Conservation (phyloP, 257 asterid species). For the Nicotiana paniculata region DNA sequence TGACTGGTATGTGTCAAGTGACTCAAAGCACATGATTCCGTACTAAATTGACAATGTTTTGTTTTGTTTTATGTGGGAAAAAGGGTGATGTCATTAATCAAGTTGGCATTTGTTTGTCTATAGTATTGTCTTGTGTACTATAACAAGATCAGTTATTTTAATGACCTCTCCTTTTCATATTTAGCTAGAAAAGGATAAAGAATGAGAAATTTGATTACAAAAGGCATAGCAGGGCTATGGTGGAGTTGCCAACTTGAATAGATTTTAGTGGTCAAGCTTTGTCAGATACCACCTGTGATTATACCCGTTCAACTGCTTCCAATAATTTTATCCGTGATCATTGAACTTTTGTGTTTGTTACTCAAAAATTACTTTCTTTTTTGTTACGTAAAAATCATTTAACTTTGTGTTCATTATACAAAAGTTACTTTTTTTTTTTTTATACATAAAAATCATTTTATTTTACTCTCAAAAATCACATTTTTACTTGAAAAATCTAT, state of each 20-base stretch:
- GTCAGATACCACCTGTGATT: not conserved
- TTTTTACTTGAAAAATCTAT: too few relatives aligned
- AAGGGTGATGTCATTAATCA: not conserved
- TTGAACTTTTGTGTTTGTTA: too few relatives aligned
- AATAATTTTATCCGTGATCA: too few relatives aligned
- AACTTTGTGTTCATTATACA: too few relatives aligned
- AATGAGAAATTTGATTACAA: not conserved
- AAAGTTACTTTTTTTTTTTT: too few relatives aligned
- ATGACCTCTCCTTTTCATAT: not conserved
- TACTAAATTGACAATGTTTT: not conserved
- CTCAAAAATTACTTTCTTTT: too few relatives aligned
- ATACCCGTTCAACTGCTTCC: not conserved
- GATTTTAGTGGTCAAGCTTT: not conserved
- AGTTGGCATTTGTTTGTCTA: not conserved
- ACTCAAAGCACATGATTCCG: not conserved
- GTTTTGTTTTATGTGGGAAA: not conserved
- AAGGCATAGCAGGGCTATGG: not conserved
- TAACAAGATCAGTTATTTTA: not conserved
- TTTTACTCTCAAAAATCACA: too few relatives aligned
- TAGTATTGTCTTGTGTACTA: not conserved
- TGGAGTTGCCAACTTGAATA: not conserved
- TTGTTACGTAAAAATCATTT: too few relatives aligned
- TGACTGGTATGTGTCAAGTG: not conserved
- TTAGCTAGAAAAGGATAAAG: not conserved
- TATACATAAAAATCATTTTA: too few relatives aligned